A percentile compares a stretch with the other conserved stretches of the same genome.
Evolutionary conservation across 2,329 filamentous ascomycete genomes (phyloP).

Genomic region (Fusarium sp.): DNA sequence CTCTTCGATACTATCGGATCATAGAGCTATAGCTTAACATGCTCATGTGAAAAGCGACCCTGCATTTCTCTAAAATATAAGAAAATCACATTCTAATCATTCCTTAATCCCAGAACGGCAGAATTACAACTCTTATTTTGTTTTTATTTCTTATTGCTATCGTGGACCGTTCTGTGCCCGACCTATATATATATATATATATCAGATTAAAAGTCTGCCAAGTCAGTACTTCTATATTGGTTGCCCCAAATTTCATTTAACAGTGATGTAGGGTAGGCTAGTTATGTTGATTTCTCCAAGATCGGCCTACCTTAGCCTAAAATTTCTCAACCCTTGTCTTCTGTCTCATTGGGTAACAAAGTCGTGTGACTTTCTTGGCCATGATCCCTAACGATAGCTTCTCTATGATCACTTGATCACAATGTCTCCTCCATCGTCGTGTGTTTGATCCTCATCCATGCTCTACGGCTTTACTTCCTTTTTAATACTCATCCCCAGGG

Average conservation of each 20-base stretch:
- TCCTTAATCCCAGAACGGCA: too few relatives aligned
- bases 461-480: not conserved
- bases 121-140: too few relatives aligned
- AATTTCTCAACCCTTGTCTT: not conserved
- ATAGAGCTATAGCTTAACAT: too few relatives aligned
- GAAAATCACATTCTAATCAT: too few relatives aligned
- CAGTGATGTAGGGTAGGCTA: not conserved
- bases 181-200: too few relatives aligned
- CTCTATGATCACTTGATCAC: not conserved
- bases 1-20: too few relatives aligned
- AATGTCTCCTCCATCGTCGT: not conserved
- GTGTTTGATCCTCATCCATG: not conserved
- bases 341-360: not conserved
- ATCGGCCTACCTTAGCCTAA: not conserved
- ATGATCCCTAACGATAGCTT: not conserved
- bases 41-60: too few relatives aligned
- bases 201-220: too few relatives aligned
- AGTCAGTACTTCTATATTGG: not conserved
- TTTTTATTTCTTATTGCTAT: too few relatives aligned
- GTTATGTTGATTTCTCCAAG: fast-evolving
- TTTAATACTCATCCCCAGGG: not conserved
- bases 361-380: not conserved
- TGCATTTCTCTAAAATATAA: too few relatives aligned
- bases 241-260: fast-evolving
- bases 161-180: too few relatives aligned